Conservation (phyloP, 2,329 filamentous ascomycete genomes). For the Epichloe gansuensis region DNA sequence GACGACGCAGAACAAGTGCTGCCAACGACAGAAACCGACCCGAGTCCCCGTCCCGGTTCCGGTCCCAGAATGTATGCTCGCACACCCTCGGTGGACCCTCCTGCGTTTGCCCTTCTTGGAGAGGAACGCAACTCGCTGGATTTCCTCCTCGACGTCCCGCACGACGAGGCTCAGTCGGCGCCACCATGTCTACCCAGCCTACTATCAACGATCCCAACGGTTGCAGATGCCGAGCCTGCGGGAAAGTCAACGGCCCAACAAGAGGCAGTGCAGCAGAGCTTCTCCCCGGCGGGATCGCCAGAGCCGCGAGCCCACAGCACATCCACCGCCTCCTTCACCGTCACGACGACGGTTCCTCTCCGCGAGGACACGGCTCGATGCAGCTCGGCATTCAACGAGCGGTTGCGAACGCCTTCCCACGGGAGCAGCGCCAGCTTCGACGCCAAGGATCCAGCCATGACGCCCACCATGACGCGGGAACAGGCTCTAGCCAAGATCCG, state of each 20-base stretch:
- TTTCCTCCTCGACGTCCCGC: conserved; percentile 47
- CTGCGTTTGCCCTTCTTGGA: conserved; percentile 41
- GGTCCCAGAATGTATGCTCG: conserved; percentile 36
- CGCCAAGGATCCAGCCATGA: conserved; percentile 44
- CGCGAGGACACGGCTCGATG: conserved; percentile 28
- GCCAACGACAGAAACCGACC: conserved; percentile 17
- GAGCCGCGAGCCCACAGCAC: conserved; percentile 30
- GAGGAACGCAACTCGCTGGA: conserved; percentile 46
- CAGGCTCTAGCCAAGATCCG: conserved; percentile 65
- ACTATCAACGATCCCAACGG: conserved; percentile 23
- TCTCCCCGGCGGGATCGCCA: conserved; percentile 12
- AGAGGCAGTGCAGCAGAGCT: conserved; percentile 4
- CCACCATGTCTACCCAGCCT: conserved; percentile 28
- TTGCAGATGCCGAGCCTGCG: conserved; percentile 9
- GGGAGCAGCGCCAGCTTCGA: conserved; percentile 34
- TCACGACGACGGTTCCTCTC: conserved; percentile 41
- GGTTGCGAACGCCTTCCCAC: conserved; percentile 32
- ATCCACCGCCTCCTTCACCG: conserved; percentile 32
- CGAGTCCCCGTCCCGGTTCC: conserved; percentile 16
- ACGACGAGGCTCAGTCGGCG: conserved; percentile 23
- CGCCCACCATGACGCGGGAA: conserved; percentile 57
- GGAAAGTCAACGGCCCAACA: neutral
- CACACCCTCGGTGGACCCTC: conserved; percentile 51
- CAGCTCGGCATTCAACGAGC: conserved; percentile 31
- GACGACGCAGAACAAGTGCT: conserved; percentile 9